A percentile compares a stretch with the other conserved stretches of the same genome.
phyloP scores from a whole-genome alignment of 2,329 filamentous ascomycete species.

The Ophiostoma ips region DNA sequence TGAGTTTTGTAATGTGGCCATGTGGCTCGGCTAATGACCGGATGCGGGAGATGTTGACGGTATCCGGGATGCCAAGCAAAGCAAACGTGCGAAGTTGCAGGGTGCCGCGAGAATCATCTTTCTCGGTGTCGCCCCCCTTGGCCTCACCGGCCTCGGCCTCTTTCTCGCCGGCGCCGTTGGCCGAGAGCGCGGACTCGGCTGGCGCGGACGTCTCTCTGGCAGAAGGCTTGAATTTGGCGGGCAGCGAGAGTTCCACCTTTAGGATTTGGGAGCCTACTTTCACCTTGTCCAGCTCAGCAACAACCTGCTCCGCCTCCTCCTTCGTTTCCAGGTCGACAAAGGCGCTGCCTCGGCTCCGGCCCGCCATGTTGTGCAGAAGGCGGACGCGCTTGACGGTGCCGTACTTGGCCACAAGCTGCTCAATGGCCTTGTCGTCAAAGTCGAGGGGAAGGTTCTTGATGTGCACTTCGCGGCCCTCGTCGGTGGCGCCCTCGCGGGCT shows the following conservation, averaged over 20 bases:
- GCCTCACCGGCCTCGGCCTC: conserved; percentile 25
- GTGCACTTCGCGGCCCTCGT: conserved; percentile 80
- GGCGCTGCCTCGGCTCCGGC: conserved; percentile 60
- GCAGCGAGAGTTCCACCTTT: conserved; percentile 46
- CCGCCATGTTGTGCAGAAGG: conserved; percentile 52
- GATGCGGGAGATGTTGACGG: conserved; percentile 77
- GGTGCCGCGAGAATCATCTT: conserved; percentile 9
- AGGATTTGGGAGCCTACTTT: conserved; percentile 56
- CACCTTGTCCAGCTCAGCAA: conserved; percentile 54
- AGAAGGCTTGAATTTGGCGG: conserved; percentile 41
- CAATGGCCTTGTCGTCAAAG: conserved; percentile 53
- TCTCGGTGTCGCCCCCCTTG: conserved; percentile 11
- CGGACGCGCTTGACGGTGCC: conserved; percentile 62
- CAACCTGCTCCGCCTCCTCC: conserved; percentile 52
- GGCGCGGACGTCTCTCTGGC: conserved; percentile 27
- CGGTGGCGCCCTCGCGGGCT: conserved; percentile 60
- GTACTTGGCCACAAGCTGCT: conserved; percentile 57
- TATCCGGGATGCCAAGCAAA: conserved; percentile 79
- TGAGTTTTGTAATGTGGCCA: conserved; percentile 60
- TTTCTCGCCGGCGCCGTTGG: conserved; percentile 23
- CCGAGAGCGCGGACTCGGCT: conserved; percentile 20
- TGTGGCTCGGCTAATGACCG: conserved; percentile 52
- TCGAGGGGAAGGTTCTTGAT: conserved; percentile 53
- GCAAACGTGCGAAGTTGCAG: conserved; percentile 44
- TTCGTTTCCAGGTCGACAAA: conserved; percentile 66